Base-by-base conservation (phyloP, 768 basidiomycete genomes). In the Calocybe indica region DNA sequence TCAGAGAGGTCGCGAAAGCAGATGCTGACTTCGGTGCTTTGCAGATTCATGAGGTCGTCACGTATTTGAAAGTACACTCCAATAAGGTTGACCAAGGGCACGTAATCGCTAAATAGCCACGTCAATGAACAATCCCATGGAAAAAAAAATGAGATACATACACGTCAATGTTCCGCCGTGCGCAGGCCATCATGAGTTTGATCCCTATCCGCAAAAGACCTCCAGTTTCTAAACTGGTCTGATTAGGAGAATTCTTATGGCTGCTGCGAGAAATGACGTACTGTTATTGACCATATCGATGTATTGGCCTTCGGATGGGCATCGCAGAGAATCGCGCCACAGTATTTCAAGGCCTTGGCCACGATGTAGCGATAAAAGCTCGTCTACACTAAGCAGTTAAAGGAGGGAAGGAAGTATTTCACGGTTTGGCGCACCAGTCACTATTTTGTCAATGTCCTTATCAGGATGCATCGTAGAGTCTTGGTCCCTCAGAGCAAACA, bases 11-110 rank as follows among this genome's bases (percentile, higher is more conserved):
- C 38, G 37, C 12, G 14, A 34, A 29, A 32, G 36, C 46, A 49
- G 8, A n/a, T 32, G 43, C 69, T 22, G 56, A 92, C 92, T 73
- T 93, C 82, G 12, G 78, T 76, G 41, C 88, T 91, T 58, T 94
- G 85, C 22, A 97, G 69, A 57, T 97, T 97, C 88, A 95, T 92
- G 40, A 93, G 88, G 62, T 97, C 95, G 56, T 98, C 95, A n/a
- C 93, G 71, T 55, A 98, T 94, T 62, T 98, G 95, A 64, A 92
- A 96, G 58, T 83, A 88, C n/a, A 96, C 80, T 2, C 94, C 92
- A 51, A 97, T 87, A 7, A 96, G 78, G 62, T 96, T 96, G 52
- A 95, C 89, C 1, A 98, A 75, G 0, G 93, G 92, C 1, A 95
- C 82, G 54, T 91, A 96, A 63, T 97, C 83, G 7, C 91, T 96